Percentiles rank a stretch among this genome's conserved stretches.
Conservation (phyloP, 2,329 filamentous ascomycete genomes). For the Talaromyces sp. region DNA sequence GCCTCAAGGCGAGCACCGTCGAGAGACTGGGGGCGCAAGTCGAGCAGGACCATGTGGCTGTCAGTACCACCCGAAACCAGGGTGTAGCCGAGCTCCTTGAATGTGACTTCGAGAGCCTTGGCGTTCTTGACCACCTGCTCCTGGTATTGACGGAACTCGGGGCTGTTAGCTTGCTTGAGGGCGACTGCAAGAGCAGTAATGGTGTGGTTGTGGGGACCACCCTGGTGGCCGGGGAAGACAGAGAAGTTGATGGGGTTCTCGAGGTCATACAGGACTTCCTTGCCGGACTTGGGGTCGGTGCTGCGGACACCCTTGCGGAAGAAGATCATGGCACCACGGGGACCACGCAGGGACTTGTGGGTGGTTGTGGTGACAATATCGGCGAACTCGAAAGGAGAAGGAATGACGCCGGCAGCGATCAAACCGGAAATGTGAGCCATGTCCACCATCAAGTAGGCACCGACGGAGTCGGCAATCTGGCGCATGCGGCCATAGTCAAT, state of each 20-base stretch:
- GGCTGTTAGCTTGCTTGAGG: conserved; percentile 82
- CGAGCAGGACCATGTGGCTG: conserved; percentile 90
- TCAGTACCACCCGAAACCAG: conserved; percentile 93
- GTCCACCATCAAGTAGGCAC: conserved; percentile 88
- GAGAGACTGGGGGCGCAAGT: conserved; percentile 81
- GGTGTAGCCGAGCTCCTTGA: conserved; percentile 67
- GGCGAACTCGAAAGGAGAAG: conserved; percentile 80
- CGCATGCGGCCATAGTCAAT: conserved; percentile 95
- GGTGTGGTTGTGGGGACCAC: conserved; percentile 97
- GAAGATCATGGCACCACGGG: conserved; percentile 96
- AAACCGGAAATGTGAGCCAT: conserved; percentile 97
- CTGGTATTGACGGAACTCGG: conserved; percentile 92
- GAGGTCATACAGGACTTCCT: conserved; percentile 81
- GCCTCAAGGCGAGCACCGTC: conserved; percentile 92
- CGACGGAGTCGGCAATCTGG: conserved; percentile 82
- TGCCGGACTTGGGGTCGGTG: conserved; percentile 77
- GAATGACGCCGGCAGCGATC: conserved; percentile 85
- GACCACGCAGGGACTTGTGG: conserved; percentile 94
- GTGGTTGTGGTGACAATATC: conserved; percentile 97
- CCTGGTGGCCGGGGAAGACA: conserved; percentile 97
- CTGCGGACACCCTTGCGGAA: conserved; percentile 87
- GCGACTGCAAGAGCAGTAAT: conserved; percentile 94
- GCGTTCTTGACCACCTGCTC: conserved; percentile 84
- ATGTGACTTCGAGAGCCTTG: conserved; percentile 75
- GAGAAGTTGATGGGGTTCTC: conserved; percentile 92